Conservation (phyloP, 306 rosid species). For the Sechiopsis laciniata region DNA sequence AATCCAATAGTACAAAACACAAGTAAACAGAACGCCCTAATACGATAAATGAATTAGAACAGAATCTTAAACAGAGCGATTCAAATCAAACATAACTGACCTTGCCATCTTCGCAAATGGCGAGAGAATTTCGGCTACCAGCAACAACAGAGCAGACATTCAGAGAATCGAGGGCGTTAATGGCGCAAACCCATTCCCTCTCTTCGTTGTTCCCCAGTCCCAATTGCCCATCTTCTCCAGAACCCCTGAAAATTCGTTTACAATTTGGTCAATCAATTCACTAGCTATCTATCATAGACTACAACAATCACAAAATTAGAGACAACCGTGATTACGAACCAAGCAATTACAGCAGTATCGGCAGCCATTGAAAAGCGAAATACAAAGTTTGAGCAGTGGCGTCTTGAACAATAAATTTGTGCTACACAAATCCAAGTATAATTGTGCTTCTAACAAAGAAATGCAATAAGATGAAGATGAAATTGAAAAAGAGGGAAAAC, state of each 20-base stretch:
- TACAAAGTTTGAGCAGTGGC: not conserved
- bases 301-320: not conserved
- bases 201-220: constrained; percentile 83
- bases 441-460: not conserved
- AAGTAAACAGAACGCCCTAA: not conserved
- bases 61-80: not conserved
- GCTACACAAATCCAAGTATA: not conserved
- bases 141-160: constrained; percentile 75
- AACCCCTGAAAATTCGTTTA: constrained; percentile 53
- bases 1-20: not conserved
- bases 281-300: not conserved
- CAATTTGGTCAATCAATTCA: not conserved
- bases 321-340: constrained; percentile 19
- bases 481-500: not conserved
- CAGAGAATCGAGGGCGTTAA: constrained; percentile 45
- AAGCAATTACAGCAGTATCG: constrained; percentile 32
- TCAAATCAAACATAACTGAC: constrained; percentile 24
- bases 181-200: constrained; percentile 52
- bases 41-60: not conserved
- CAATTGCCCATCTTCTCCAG: constrained; percentile 93
- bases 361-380: constrained; percentile 31
- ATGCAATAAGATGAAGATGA: not conserved
- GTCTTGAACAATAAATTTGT: not conserved
- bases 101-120: constrained; percentile 80
- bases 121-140: constrained; percentile 92